Conservation (phyloP, 1,284 basidiomycete genomes). For the Fistulina hepatica region DNA sequence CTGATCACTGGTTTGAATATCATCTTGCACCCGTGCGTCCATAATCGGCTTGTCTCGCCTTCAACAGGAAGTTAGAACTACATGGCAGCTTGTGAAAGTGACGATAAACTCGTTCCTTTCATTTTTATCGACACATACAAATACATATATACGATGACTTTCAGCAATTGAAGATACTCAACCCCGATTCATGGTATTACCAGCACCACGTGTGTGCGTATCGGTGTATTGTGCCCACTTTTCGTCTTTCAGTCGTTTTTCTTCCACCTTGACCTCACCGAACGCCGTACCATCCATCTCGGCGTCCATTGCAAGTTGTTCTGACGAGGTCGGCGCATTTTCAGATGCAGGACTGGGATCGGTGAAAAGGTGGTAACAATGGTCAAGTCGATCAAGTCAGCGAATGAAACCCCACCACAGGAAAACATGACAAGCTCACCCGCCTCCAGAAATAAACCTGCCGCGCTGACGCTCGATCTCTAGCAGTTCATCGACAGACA, state of each 20-base stretch:
- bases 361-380: slow-evolving; percentile 7
- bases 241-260: slow-evolving; percentile 74
- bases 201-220: slow-evolving; percentile 69
- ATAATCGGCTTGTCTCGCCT: too few relatives aligned
- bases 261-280: slow-evolving; percentile 65
- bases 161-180: too few relatives aligned
- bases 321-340: slow-evolving; percentile 57
- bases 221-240: slow-evolving; percentile 82
- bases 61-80: too few relatives aligned
- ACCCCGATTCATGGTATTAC: slow-evolving; percentile 93
- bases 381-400: neutral
- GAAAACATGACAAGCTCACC: slow-evolving; percentile 41
- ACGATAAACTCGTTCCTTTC: slow-evolving; percentile 4
- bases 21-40: too few relatives aligned
- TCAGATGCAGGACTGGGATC: slow-evolving; percentile 54
- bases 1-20: too few relatives aligned
- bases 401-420: neutral
- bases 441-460: slow-evolving; percentile 80
- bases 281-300: slow-evolving; percentile 75
- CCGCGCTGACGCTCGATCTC: slow-evolving; percentile 77
- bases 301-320: slow-evolving; percentile 66
- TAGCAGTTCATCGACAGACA: slow-evolving; percentile 95
- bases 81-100: too few relatives aligned
- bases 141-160: neutral
- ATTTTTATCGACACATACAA: slow-evolving; percentile 2